These are phyloP conservation scores for Paraurostyla sp. DNA, from an alignment of 73 alveolate genomes.

Conservation along the genomic window DNA sequence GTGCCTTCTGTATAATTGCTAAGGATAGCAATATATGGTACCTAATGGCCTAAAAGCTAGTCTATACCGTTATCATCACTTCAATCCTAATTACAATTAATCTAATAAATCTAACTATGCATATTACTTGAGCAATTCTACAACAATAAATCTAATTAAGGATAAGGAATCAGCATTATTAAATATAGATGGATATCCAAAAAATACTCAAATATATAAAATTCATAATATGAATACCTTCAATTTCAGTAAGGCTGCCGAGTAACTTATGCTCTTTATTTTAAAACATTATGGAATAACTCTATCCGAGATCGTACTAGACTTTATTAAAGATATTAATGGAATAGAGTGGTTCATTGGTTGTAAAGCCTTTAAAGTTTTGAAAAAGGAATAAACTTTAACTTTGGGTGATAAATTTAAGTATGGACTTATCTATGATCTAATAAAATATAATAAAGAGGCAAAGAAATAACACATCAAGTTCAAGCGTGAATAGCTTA, in stretches of 20 bases:
- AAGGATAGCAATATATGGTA: not conserved
- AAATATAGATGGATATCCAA: conserved; percentile 30
- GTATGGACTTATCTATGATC: not conserved
- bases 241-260: conserved; percentile 16
- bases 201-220: conserved; percentile 6
- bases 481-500: not conserved
- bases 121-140: not conserved
- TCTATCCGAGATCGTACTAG: conserved; percentile 44
- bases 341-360: conserved; percentile 57
- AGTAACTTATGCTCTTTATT: conserved; percentile 2
- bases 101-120: conserved; percentile 36
- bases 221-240: conserved; percentile 10
- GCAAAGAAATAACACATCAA: not conserved
- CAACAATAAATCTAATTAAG: not conserved
- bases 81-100: not conserved
- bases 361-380: conserved; percentile 38
- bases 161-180: not conserved
- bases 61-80: conserved; percentile 33
- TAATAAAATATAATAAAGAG: not conserved
- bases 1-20: not conserved
- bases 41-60: conserved; percentile 47
- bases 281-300: conserved; percentile 36
- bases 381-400: not conserved
- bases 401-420: not conserved
- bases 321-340: conserved; percentile 52